Base-by-base conservation (phyloP, 768 basidiomycete genomes). In the Lactarius trivialis region DNA sequence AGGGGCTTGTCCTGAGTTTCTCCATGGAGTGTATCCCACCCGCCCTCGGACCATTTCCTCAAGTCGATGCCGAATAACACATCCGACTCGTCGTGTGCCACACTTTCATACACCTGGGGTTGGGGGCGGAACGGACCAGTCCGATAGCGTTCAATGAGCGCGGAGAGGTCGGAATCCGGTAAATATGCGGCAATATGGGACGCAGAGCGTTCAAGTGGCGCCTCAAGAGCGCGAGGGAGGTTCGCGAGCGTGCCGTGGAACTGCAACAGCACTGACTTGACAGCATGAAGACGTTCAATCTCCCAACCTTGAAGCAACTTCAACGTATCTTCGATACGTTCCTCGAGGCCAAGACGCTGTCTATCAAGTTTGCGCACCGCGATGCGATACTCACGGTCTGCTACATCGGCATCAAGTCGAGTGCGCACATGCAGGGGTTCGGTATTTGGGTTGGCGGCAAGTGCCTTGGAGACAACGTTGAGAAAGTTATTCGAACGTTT, bases 31-130 rank as follows among this genome's bases (percentile, higher is more conserved):
- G 82, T 69, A 17, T 79, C 75, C 86, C 88, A 92, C 26, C 88
- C 88, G 34, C 85, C 85, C 69, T 94, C 93, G 28, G 91, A 85
- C 94, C 94, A 96, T 68, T 85, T 89, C 62, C 93, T 82, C 56
- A 97, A 76, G 74, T 97, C 94, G 61, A 95, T 88, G 12, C 94
- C 94, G 71, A 96, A 97, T 11, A 91, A 83, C 32, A 91, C 89
- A 69, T 95, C 93, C 0, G 84, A 82, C 68, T 89, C 89, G 51
- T 89, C 86, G 66, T 91, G 91, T 9, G 88, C 78, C 34, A 93
- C 81, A 4, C 87, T 88, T 70, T 96, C 92, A 73, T 93, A 98
- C 11, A 94, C 77, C 58, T 92, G 91, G 0, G 95, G 83, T 39
- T 77, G 78, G 0, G 95, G 95, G 43, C 89, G 80, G 85, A 97